Base-by-base conservation (phyloP, 768 basidiomycete species). In the Boletus tylopilopsis region DNA sequence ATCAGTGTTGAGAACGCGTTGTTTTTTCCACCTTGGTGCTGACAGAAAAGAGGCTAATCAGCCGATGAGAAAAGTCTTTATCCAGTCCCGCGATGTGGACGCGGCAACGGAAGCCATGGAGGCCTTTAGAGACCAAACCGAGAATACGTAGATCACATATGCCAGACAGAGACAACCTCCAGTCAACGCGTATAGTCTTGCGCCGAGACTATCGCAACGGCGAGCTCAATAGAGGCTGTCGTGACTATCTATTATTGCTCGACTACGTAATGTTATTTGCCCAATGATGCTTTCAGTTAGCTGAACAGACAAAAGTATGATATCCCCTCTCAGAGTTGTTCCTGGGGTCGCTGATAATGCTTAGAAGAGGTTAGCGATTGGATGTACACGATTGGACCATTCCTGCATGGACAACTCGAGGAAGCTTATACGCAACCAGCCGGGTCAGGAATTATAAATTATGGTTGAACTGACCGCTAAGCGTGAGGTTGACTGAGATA, bases 51-150 rank as follows among this genome's bases (percentile, higher is more conserved):
- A 65, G 21, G 70, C 63, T 0, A 69, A 71, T 23, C 58, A 57
- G 15, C 49, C 50, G 10, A 60, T 49, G n/a, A 64, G 66, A 6
- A 65, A 55, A 4, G 80, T 76, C 22, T 85, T 82, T 66, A 60
- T 86, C 47, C 73, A 81, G 51, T 84, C 85, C 61, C 66, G 54
- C 41, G 57, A 62, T 47, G 63, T 73, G 41, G 68, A 76, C n/a
- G 49, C 63, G 5, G 79, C 84, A 8, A 72, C 72, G 30, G 67
- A 74, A 50, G 84, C 77, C 2, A 64, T 82, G 54, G 56, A 72
- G 9, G 61, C 64, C 29, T 58, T 80, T 22, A 69, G 74, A 49
- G 21, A 46, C 42, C 54, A 50, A 19, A 55, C 52, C 9, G 44
- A 34, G 30, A 19, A 34, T 21, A 13, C 30, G 23, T 16, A 13